Base-by-base conservation (phyloP, 1,139 yeast genomes). In the Protomyces lactucae-debilis region DNA sequence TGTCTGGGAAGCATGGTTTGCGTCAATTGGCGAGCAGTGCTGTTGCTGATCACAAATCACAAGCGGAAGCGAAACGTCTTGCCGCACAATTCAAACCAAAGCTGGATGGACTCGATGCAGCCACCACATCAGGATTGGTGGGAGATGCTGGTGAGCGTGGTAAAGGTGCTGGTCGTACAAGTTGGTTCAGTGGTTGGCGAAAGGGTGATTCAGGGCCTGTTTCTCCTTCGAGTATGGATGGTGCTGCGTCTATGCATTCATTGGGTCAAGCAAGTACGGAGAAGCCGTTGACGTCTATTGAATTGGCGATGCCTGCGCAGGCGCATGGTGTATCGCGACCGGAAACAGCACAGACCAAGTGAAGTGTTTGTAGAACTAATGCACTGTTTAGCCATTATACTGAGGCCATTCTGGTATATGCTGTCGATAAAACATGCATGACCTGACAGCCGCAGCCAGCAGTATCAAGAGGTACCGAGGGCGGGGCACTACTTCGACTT, bases 41-140 rank as follows among this genome's bases (percentile, higher is more conserved):
- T 28, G 53, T 36, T 32, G 63, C 63, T 2, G 63, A 59, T 59
- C 63, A 40, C 9, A 52, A 52, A 21, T 21, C 63, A 5, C 32
- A 51, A 14, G 46, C 43, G 3, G 57, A 59, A 25, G 63, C 63
- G 4, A 32, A 55, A 14, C 56, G 63, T 6, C 53, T 59, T 5
- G 53, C 63, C 3, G 57, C 52, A n/a, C 63, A 59, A 28, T 59
- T 59, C 40, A 55, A 55, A 32, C 63, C 57, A 14, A 23, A 43
- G 18, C 48, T 21, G 43, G 43, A 14, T 16, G n/a, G 16, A 5
- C 6, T 16, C 16, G n/a, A 39, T 39, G 18, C 43, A 39, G 14
- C 16, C n/a, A 2, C n/a, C 16, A 39, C 16, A 3, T 14, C 43
- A 16, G 32, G 8, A 28, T 28, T 28, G 32, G 32, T 28, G 5